Evolutionary conservation across 495 filamentous ascomycete genomes (phyloP).

Genomic region (Endocarpon pusillum): DNA sequence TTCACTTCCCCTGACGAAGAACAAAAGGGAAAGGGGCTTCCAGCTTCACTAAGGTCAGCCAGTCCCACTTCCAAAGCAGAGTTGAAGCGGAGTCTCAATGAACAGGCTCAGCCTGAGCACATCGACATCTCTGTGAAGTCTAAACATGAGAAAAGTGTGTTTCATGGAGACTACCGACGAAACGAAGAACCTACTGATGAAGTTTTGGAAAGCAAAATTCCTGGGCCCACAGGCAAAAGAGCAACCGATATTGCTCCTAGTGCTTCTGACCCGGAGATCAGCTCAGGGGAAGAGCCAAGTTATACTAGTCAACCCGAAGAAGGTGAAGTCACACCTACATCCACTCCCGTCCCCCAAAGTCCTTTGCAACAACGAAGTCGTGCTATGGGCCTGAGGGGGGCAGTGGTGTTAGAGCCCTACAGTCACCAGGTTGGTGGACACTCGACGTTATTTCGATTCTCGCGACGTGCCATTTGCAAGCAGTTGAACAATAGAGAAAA

Average conservation of each 20-base stretch:
- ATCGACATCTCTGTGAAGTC: slow-evolving; percentile 47
- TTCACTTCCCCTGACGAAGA: slow-evolving; percentile 31
- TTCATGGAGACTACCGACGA: slow-evolving; percentile 39
- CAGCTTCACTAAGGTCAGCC: slow-evolving; percentile 18
- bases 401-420: slow-evolving; percentile 92
- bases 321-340: slow-evolving; percentile 41
- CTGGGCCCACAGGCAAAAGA: slow-evolving; percentile 21
- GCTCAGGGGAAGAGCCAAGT: slow-evolving; percentile 36
- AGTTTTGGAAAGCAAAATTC: slow-evolving; percentile 17
- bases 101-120: slow-evolving; percentile 20
- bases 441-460: slow-evolving; percentile 91
- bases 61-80: slow-evolving; percentile 10
- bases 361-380: slow-evolving; percentile 18
- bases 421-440: slow-evolving; percentile 95
- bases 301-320: slow-evolving; percentile 39
- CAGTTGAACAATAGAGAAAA: slow-evolving; percentile 94
- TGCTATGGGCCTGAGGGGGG: slow-evolving; percentile 38
- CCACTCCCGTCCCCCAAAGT: slow-evolving; percentile 32
- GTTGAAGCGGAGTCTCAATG: slow-evolving; percentile 15
- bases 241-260: slow-evolving; percentile 19
- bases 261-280: slow-evolving; percentile 41
- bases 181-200: slow-evolving; percentile 19
- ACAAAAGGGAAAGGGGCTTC: slow-evolving; percentile 16
- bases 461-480: slow-evolving; percentile 87
- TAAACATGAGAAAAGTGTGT: slow-evolving; percentile 39